Percentiles rank a stretch among this genome's conserved stretches.
Evolutionary conservation across 2,329 filamentous ascomycete species (phyloP).

Genomic region (Lasiodiplodia sp.): DNA sequence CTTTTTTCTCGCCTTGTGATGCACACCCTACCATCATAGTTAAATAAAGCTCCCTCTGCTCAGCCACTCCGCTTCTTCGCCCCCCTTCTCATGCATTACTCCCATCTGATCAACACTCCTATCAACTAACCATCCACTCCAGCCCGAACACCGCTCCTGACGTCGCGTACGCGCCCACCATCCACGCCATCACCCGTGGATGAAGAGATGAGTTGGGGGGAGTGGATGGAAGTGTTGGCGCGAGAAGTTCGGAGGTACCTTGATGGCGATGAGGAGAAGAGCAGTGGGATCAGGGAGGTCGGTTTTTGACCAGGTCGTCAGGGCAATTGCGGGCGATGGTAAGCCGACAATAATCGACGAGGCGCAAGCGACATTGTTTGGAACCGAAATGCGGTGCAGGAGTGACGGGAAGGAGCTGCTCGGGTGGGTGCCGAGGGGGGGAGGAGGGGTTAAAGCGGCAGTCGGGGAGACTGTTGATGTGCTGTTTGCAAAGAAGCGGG

Average conservation of each 20-base stretch:
- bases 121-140: no score
- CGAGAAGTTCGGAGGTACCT: constrained; percentile 53
- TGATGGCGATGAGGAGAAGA: constrained; percentile 55
- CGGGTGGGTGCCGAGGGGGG: constrained; percentile 64
- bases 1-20: no score
- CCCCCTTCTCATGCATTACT: no score
- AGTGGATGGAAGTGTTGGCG: constrained; percentile 55
- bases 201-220: constrained; percentile 69
- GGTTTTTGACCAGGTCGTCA: constrained; percentile 50
- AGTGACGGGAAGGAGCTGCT: constrained; percentile 63
- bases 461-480: background rate
- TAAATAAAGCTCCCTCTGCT: no score
- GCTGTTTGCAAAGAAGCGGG: background rate
- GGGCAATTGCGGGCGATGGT: constrained; percentile 47
- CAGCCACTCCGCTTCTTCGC: no score
- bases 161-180: no score
- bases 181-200: constrained; percentile 49
- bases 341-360: background rate
- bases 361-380: constrained; percentile 59
- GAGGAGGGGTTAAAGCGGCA: background rate
- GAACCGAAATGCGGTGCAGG: constrained; percentile 65
- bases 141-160: no score
- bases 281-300: constrained; percentile 46
- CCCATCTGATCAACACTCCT: no score
- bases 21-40: no score